phyloP scores from a whole-genome alignment of 2,329 filamentous ascomycete genomes.

The Paecilomyces sp. region DNA sequence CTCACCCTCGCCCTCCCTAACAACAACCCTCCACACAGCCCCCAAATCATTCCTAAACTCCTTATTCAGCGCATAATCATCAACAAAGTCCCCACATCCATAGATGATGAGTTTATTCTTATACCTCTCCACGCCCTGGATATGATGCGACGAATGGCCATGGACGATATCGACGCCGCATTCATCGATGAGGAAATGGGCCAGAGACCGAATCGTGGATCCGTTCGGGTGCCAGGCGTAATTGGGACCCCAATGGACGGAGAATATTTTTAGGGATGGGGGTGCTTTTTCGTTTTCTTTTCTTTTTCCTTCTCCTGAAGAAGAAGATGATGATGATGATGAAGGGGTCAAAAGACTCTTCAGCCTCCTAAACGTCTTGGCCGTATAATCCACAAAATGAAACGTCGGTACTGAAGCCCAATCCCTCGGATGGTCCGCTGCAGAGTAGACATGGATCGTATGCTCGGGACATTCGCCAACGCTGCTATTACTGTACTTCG shows the following conservation, averaged over 20 bases:
- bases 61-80: constrained; percentile 31
- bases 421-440: constrained; percentile 28
- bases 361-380: constrained; percentile 14
- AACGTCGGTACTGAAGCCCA: constrained; percentile 27
- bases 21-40: constrained; percentile 30
- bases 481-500: too few species aligned
- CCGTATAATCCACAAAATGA: constrained; percentile 30
- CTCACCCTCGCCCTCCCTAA: constrained; percentile 9
- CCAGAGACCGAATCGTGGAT: constrained; percentile 22
- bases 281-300: neutral
- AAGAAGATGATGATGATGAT: neutral
- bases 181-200: constrained; percentile 34
- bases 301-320: neutral
- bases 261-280: constrained; percentile 28
- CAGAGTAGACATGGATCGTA: constrained; percentile 27
- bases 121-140: constrained; percentile 34
- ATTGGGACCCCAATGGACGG: constrained; percentile 36
- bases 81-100: constrained; percentile 37
- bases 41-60: constrained; percentile 33
- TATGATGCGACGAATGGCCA: constrained; percentile 35
- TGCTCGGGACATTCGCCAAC: neutral
- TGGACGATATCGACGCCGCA: constrained; percentile 36
- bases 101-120: constrained; percentile 30
- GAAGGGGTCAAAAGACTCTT: constrained; percentile 11
- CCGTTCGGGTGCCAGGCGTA: constrained; percentile 28